Evolutionary conservation across 2,329 filamentous ascomycete species (phyloP), one percentile per base, ranked within the genome.

Genomic region (Neospermospora avenae): DNA sequence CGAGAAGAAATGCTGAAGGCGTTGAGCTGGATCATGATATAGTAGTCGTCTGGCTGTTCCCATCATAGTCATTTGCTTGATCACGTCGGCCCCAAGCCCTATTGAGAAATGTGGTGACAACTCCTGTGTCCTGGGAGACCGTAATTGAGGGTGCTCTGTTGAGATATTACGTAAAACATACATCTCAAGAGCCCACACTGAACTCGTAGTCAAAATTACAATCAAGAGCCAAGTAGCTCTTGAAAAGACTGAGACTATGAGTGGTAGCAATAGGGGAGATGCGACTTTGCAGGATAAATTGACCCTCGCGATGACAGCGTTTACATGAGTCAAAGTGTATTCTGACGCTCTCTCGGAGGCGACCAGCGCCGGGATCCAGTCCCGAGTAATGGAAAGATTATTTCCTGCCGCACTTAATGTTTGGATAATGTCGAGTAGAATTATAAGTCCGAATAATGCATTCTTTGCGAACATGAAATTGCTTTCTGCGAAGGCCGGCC

Each of bases 261-360:
- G 71, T 2, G 80, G 78, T 24, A 82, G 55, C 7, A 67, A 35
- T 8, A 64, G 61, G 3, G 81, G 81, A 1, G 77, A 78, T 28
- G 80, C 58, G 6, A 84, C 74, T 68, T 84, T 83, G 73, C 80
- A 83, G 46, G 79, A 72, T 11, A 84, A 73, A 58, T 84, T 81
- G 58, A 84, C 81, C 13, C 80, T 73, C 54, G 80, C 74, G 79
- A 84, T 83, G 14, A 76, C 76, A 1, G 80, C 76, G 65, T 83
- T 83, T 20, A 82, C 62, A 35, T 67, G 62, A 8, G 62, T 67
- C 58, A 61, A 74, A 58, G 42, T 73, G 69, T 61, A 74, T 68
- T 31, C 69, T 59, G 31, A 59, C 51, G 6, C 68, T 65, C 39
- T 58, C 4, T 24, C 53, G 20, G 6, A 68, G 58, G 68, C 69